A percentile compares a stretch with the other conserved stretches of the same genome.
phyloP scores from a whole-genome alignment of 441 rosid species.

The Gossypium gossypioides region DNA sequence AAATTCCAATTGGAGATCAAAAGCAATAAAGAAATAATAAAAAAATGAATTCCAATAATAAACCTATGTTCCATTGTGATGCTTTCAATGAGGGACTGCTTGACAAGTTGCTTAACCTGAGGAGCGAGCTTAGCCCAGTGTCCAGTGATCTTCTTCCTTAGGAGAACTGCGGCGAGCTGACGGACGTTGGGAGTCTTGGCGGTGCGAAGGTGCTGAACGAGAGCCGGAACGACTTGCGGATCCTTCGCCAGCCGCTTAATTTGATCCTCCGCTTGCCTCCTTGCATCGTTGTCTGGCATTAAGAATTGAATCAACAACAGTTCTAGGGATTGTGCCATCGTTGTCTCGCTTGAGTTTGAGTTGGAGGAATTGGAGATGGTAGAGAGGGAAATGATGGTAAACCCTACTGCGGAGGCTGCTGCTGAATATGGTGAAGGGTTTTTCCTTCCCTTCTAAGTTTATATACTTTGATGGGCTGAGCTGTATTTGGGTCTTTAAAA shows the following conservation, averaged over 20 bases:
- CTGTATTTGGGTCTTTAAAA: background rate
- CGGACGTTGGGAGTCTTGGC: conserved; percentile 98
- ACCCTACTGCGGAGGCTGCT: conserved; percentile 9
- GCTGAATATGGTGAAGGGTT: background rate
- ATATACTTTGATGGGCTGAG: conserved; percentile 8
- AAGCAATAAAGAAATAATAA: background rate
- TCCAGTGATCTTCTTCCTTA: conserved; percentile 95
- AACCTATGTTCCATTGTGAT: conserved; percentile 96
- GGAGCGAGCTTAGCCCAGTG: conserved; percentile 97
- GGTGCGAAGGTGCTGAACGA: conserved; percentile 92
- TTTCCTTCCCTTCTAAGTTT: conserved; percentile 7
- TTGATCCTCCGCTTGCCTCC: conserved; percentile 97
- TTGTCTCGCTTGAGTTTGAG: background rate
- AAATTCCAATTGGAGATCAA: background rate
- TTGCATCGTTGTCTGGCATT: conserved; percentile 99
- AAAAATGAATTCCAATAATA: background rate
- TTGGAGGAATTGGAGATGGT: background rate
- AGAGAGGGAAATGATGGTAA: background rate
- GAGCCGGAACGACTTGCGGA: conserved; percentile 96
- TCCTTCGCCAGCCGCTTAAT: conserved; percentile 90
- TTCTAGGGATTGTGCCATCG: conserved; percentile 91
- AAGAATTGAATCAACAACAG: conserved; percentile 83
- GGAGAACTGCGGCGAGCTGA: conserved; percentile 97
- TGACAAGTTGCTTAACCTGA: conserved; percentile 69
- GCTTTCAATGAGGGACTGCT: conserved; percentile 85